Evolutionary conservation across 2,329 filamentous ascomycete genomes (phyloP).

Genomic region (Mycosphaerella sp.): DNA sequence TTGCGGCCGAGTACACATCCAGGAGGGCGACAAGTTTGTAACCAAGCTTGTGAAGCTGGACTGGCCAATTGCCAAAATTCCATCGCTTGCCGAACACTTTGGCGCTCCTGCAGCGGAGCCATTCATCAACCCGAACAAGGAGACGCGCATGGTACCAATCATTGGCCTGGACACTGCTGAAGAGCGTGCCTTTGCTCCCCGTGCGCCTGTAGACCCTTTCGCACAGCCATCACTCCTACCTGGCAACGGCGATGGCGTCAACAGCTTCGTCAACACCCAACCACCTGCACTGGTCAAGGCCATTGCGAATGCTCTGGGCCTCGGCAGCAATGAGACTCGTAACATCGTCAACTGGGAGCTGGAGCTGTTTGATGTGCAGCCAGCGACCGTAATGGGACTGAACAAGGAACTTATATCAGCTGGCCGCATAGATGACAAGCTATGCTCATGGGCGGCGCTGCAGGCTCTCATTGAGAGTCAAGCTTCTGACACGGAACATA

Average conservation of each 20-base stretch:
- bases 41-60: slow-evolving; percentile 81
- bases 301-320: slow-evolving; percentile 70
- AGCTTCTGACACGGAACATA: slow-evolving; percentile 47
- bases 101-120: slow-evolving; percentile 61
- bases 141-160: slow-evolving; percentile 92
- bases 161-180: slow-evolving; percentile 69
- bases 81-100: slow-evolving; percentile 90
- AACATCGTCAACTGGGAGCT: slow-evolving; percentile 93
- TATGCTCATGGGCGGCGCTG: slow-evolving; percentile 89
- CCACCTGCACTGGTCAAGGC: slow-evolving; percentile 77
- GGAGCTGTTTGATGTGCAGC: slow-evolving; percentile 86
- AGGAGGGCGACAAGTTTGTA: slow-evolving; percentile 70
- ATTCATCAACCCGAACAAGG: slow-evolving; percentile 58
- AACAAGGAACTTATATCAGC: slow-evolving; percentile 93
- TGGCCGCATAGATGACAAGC: slow-evolving; percentile 93
- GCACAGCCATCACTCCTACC: slow-evolving; percentile 42
- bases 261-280: slow-evolving; percentile 75
- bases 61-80: slow-evolving; percentile 90
- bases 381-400: slow-evolving; percentile 74
- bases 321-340: slow-evolving; percentile 53
- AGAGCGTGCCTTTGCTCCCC: slow-evolving; percentile 30
- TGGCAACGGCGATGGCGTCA: slow-evolving; percentile 44
- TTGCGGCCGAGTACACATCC: slow-evolving; percentile 81
- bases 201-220: slow-evolving; percentile 29
- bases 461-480: slow-evolving; percentile 64